phyloP scores from a whole-genome alignment of 768 basidiomycete genomes.

The Asterophora parasitica region DNA sequence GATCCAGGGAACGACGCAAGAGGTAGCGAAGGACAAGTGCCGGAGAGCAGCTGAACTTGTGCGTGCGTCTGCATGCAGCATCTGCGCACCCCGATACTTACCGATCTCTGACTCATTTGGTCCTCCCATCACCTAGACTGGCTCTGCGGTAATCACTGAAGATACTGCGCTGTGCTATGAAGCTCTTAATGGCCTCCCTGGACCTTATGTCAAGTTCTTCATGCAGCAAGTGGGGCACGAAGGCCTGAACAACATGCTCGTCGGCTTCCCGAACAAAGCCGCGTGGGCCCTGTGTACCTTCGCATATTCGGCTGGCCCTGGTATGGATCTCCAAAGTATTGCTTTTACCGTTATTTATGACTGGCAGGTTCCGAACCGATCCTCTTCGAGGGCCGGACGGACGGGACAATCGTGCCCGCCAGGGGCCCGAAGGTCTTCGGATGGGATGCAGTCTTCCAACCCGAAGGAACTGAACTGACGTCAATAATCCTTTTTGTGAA shows the following conservation, averaged over 20 bases:
- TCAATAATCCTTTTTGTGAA: slow-evolving; percentile 29
- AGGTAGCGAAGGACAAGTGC: slow-evolving; percentile 88
- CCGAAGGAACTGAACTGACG: slow-evolving; percentile 73
- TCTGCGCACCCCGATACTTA: too few relatives aligned
- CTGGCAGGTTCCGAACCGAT: slow-evolving; percentile 58
- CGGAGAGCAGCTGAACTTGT: slow-evolving; percentile 78
- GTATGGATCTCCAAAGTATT: slow-evolving; percentile 18
- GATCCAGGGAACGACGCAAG: slow-evolving; percentile 87
- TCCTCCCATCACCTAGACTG: slow-evolving; percentile 29
- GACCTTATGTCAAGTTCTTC: slow-evolving; percentile 97
- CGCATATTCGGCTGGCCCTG: slow-evolving; percentile 86
- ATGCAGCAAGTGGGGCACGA: slow-evolving; percentile 78
- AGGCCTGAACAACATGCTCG: slow-evolving; percentile 83
- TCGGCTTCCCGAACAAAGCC: slow-evolving; percentile 65
- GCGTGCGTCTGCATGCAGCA: slow-evolving; percentile 35
- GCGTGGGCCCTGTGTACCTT: slow-evolving; percentile 96
- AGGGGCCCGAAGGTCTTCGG: slow-evolving; percentile 79
- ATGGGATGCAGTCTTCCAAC: slow-evolving; percentile 89
- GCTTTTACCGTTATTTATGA: neutral
- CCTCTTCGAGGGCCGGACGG: slow-evolving; percentile 75
- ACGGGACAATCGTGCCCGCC: slow-evolving; percentile 85
- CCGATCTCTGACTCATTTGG: neutral
- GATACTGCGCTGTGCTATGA: slow-evolving; percentile 93
- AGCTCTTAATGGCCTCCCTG: slow-evolving; percentile 87
- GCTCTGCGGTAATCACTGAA: slow-evolving; percentile 64